These are phyloP conservation scores for Wickerhamomyces ciferrii DNA, from an alignment of 805 yeast species.

Conservation along the genomic window DNA sequence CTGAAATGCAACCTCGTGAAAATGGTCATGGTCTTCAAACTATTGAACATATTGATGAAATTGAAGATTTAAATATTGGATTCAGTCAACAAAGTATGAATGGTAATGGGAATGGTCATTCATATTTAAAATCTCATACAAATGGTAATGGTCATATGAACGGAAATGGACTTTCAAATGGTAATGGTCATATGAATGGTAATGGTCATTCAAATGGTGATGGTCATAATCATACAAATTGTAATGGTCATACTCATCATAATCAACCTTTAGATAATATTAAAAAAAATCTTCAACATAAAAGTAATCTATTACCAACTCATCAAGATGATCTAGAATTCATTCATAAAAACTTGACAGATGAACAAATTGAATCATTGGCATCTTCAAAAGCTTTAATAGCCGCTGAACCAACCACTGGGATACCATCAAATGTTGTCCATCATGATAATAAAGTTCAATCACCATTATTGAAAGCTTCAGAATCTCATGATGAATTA, in stretches of 20 bases:
- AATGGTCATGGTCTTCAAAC: constrained; percentile 26
- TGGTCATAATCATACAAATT: too few relatives aligned
- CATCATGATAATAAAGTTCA: constrained; percentile 21
- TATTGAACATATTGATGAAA: constrained; percentile 14
- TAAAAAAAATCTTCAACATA: neutral
- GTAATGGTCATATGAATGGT: too few relatives aligned
- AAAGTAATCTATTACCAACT: neutral
- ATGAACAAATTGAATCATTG: constrained; percentile 46
- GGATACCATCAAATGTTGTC: constrained; percentile 30
- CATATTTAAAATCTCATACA: too few relatives aligned
- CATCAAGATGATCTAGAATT: neutral
- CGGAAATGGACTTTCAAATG: too few relatives aligned
- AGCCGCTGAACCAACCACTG: constrained; percentile 55
- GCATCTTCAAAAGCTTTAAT: constrained; percentile 51
- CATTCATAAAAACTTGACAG: constrained; percentile 31
- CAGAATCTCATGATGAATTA: constrained; percentile 33
- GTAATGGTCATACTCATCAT: neutral
- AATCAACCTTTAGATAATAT: neutral
- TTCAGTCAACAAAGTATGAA: neutral
- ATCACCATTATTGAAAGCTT: constrained; percentile 40
- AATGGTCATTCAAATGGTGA: too few relatives aligned
- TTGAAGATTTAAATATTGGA: constrained; percentile 19
- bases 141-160: neutral
- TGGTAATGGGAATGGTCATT: constrained; percentile 1
- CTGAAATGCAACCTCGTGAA: constrained; percentile 67